phyloP scores from a whole-genome alignment of 2,329 filamentous ascomycete genomes.

The Diaporthe aspalathi region DNA sequence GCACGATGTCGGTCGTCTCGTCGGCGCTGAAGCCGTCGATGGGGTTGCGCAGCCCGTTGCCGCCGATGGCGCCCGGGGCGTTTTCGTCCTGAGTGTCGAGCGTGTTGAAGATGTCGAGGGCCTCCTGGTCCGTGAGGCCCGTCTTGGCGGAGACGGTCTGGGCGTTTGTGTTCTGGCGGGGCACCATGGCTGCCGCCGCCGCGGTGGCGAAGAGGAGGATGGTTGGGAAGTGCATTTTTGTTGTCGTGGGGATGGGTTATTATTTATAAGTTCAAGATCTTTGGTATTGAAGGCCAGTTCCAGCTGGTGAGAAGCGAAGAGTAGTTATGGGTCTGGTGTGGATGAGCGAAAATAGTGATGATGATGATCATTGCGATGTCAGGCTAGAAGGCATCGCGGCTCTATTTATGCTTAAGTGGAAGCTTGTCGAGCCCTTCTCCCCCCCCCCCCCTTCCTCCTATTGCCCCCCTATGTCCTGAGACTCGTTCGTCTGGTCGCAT shows the following conservation, averaged over 20 bases:
- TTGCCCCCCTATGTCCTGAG: neutral
- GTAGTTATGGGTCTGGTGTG: no score
- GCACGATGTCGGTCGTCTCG: neutral
- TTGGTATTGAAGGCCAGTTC: constrained; percentile 4
- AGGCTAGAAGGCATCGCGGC: neutral
- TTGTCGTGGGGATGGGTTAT: neutral
- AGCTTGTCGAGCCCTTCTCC: neutral
- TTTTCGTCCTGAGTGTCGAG: neutral
- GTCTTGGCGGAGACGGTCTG: neutral
- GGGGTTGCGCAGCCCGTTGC: constrained; percentile 5
- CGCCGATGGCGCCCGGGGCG: neutral
- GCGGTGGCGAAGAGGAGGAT: constrained; percentile 54
- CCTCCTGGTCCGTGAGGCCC: neutral
- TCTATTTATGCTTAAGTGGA: neutral
- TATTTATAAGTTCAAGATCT: neutral
- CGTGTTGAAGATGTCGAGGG: constrained; percentile 9
- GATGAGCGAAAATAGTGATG: neutral
- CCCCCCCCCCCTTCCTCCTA: neutral
- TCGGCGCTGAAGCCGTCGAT: constrained; percentile 1
- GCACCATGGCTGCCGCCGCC: neutral
- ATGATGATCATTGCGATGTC: neutral
- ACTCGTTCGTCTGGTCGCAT: neutral
- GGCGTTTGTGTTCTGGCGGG: neutral
- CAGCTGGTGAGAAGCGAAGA: neutral
- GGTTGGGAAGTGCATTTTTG: constrained; percentile 58